These are phyloP conservation scores for Fusarium oxysporum DNA, from an alignment of 2,329 filamentous ascomycete species.

Conservation along the genomic window DNA sequence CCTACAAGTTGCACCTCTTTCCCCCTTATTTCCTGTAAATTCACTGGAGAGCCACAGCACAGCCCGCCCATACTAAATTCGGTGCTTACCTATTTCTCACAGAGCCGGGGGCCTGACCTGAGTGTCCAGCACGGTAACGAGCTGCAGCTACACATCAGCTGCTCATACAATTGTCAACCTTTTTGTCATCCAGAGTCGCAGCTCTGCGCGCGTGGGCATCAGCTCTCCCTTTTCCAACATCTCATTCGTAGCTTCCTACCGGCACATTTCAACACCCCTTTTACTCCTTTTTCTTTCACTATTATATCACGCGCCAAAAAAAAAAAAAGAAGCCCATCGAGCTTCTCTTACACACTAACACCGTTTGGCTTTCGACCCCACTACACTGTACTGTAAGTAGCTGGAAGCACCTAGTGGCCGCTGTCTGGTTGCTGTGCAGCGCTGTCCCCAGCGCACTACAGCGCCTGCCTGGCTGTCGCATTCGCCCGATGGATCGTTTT, in stretches of 20 bases:
- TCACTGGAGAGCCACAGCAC: background rate
- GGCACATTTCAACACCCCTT: constrained; percentile 15
- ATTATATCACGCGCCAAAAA: constrained; percentile 27
- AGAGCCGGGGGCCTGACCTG: background rate
- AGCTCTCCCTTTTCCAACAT: constrained; percentile 5
- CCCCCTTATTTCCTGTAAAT: background rate
- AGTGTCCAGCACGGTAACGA: background rate
- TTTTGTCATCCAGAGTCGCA: constrained; percentile 26
- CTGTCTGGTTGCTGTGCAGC: constrained; percentile 28
- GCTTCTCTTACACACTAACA: constrained; percentile 17
- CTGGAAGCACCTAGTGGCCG: background rate
- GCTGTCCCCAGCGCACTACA: constrained; percentile 16
- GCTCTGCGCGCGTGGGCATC: constrained; percentile 21
- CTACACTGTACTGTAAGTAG: constrained; percentile 27
- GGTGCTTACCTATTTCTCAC: constrained; percentile 21
- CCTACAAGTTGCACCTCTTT: constrained; percentile 5
- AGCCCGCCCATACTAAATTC: constrained; percentile 14
- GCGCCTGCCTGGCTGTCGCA: constrained; percentile 1
- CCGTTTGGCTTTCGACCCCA: constrained; percentile 27
- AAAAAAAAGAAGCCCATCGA: constrained; percentile 8
- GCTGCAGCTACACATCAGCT: constrained; percentile 31
- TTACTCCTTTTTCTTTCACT: constrained; percentile 5
- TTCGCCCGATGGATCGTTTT: constrained; percentile 24
- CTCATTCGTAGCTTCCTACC: constrained; percentile 19
- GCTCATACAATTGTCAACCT: constrained; percentile 7